Conservation (phyloP, 371 early-diverging fungal species). For the Blastocladiella emersonii region DNA sequence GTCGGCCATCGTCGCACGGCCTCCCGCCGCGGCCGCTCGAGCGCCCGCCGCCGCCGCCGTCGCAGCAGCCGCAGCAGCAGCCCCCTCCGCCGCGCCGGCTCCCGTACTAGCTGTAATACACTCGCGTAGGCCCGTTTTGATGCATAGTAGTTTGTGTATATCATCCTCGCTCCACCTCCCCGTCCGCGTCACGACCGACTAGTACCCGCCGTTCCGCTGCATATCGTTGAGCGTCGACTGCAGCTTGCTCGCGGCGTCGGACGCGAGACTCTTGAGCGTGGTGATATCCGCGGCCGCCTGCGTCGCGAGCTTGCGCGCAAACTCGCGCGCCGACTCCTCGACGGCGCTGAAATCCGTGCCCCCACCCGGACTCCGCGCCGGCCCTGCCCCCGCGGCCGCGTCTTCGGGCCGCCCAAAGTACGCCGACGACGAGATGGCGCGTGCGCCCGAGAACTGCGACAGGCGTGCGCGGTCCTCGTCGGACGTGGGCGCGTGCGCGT, state of each 20-base stretch:
- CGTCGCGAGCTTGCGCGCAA: slow-evolving; percentile 50
- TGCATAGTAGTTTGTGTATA: no score
- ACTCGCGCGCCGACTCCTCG: slow-evolving; percentile 32
- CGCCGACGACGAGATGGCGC: slow-evolving; percentile 61
- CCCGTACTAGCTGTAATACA: no score
- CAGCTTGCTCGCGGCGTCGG: slow-evolving; percentile 1
- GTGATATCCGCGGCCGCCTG: slow-evolving; percentile 62
- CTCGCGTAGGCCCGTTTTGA: no score
- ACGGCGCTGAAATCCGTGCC: neutral
- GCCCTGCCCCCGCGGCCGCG: neutral
- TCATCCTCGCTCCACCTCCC: no score
- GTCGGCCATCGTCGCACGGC: no score
- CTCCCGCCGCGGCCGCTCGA: no score
- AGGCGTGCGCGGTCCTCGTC: slow-evolving; percentile 49
- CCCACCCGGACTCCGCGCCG: neutral
- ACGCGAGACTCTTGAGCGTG: slow-evolving; percentile 35
- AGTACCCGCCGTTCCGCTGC: neutral
- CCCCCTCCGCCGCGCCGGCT: no score
- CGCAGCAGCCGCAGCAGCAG: no score
- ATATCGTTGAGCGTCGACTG: neutral
- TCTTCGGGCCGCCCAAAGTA: slow-evolving; percentile 64
- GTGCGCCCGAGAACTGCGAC: slow-evolving; percentile 51
- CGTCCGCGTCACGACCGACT: no score
- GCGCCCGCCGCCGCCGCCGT: no score
- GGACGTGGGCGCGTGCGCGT: slow-evolving; percentile 43